Evolutionary conservation across 192 early-diverging fungal species (phyloP).

Genomic region (Mortierella claussenii): DNA sequence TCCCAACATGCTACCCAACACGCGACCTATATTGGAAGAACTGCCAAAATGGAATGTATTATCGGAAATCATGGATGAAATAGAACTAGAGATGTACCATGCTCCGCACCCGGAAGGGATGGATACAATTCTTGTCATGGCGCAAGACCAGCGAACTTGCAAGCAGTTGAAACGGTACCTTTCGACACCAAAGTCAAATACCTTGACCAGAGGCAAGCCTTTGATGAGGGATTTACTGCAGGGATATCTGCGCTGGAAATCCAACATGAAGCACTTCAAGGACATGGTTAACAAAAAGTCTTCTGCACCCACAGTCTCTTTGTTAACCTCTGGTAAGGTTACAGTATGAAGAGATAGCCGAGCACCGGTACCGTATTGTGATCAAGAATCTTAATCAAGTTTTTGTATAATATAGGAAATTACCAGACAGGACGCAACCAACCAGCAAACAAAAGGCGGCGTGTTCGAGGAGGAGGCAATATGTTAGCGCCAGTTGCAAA

Average conservation of each 20-base stretch:
- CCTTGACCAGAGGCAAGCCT: constrained; percentile 31
- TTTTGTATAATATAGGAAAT: not conserved
- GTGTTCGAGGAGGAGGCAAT: constrained; percentile 50
- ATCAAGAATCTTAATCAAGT: not conserved
- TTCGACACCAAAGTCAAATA: constrained; percentile 32
- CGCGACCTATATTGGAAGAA: constrained; percentile 84
- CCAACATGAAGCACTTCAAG: constrained; percentile 59
- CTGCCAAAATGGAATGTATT: constrained; percentile 93
- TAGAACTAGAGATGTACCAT: constrained; percentile 70
- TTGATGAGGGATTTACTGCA: constrained; percentile 62
- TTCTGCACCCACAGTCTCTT: not conserved
- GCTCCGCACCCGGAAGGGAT: constrained; percentile 33
- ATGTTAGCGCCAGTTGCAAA: constrained; percentile 21
- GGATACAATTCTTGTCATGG: constrained; percentile 77
- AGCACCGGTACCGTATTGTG: too few species aligned
- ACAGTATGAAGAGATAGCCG: too few species aligned
- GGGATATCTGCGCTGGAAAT: constrained; percentile 84
- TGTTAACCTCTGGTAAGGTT: not conserved
- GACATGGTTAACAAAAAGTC: constrained; percentile 35
- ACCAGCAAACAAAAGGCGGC: constrained; percentile 61
- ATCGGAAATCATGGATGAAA: constrained; percentile 78
- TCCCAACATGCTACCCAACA: constrained; percentile 70
- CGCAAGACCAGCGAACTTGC: constrained; percentile 70
- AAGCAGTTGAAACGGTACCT: constrained; percentile 71
- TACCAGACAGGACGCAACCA: constrained; percentile 6